phyloP scores from a whole-genome alignment of 2,329 filamentous ascomycete genomes.

The Kalaharituber pfeilii region DNA sequence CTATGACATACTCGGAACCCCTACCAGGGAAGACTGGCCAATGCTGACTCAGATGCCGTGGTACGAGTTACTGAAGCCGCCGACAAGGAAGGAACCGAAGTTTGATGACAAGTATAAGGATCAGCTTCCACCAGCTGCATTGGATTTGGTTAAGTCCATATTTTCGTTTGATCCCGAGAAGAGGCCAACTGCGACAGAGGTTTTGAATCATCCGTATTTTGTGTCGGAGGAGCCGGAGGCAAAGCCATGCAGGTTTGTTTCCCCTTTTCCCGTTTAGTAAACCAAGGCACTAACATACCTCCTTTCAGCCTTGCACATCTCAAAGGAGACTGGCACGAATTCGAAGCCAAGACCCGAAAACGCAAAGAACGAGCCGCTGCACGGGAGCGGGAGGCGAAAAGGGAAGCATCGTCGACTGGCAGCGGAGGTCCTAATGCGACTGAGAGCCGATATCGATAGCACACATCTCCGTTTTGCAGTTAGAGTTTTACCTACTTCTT shows the following conservation, averaged over 20 bases:
- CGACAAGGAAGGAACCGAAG: conserved; percentile 50
- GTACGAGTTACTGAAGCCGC: conserved; percentile 80
- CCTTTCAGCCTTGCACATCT: conserved; percentile 51
- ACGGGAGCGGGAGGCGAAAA: conserved; percentile 8
- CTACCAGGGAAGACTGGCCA: conserved; percentile 71
- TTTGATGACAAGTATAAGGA: conserved; percentile 75
- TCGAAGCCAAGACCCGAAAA: conserved; percentile 84
- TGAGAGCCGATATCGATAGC: neutral
- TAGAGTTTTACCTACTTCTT: too few species aligned
- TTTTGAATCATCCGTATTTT: conserved; percentile 80
- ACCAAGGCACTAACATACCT: conserved; percentile 28
- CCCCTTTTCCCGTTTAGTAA: neutral
- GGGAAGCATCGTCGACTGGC: neutral
- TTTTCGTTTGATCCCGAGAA: conserved; percentile 76
- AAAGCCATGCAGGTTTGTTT: conserved; percentile 58
- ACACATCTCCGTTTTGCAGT: too few species aligned
- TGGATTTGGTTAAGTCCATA: conserved; percentile 67
- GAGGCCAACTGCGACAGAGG: conserved; percentile 65
- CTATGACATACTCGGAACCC: conserved; percentile 81
- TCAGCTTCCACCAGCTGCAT: conserved; percentile 54
- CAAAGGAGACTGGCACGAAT: conserved; percentile 95
- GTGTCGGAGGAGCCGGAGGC: conserved; percentile 59
- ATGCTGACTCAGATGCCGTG: conserved; percentile 84
- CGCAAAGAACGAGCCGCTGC: conserved; percentile 17
- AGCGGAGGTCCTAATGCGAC: neutral